Base-by-base conservation (phyloP, 768 basidiomycete genomes). In the Boletus insuetus region DNA sequence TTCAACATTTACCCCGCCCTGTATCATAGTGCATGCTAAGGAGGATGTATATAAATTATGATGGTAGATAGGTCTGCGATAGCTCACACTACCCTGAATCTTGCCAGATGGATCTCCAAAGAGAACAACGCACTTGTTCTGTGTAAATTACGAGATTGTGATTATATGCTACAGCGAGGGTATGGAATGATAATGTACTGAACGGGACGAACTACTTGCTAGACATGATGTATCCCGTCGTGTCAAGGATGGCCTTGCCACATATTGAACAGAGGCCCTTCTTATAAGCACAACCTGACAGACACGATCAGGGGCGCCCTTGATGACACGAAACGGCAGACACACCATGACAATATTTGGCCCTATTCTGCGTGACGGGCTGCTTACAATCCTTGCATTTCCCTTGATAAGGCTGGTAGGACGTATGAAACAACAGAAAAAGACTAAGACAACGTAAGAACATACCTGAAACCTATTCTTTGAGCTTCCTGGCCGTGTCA, bases 361-460 rank as follows among this genome's bases (percentile, higher is more conserved):
- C 91, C 64, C 80, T 83, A 69, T 92, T 92, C 79, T 94, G 91
- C 10, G 91, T 91, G 43, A 84, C 82, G 1, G 84, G 78, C 64
- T 86, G 86, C 72, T 92, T 92, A 67, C 91, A 94, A 64, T 91
- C 91, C 71, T 88, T 93, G 68, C 91, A 94, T 69, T 89, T 91
- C 37, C 82, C 80, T 72, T 89, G 85, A 75, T 94, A 94, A 34
- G 91, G 91, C 88, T 92, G 66, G 9, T 41, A 14, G 34, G 32
- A 16, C 22, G 14, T 53, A 14, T 35, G 5, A 40, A 53, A 34
- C 47, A 38, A 48, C 49, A 22, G 50, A 51, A 20, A 14, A 44
- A 19, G 22, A 41, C 53, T 59, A 35, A 35, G 0, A 31, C 19
- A 59, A 61, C 40, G 54, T 51, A 47, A 39, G 35, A 42, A 69